phyloP scores from a whole-genome alignment of 371 early-diverging fungal genomes.

The Rhizopus sp. region DNA sequence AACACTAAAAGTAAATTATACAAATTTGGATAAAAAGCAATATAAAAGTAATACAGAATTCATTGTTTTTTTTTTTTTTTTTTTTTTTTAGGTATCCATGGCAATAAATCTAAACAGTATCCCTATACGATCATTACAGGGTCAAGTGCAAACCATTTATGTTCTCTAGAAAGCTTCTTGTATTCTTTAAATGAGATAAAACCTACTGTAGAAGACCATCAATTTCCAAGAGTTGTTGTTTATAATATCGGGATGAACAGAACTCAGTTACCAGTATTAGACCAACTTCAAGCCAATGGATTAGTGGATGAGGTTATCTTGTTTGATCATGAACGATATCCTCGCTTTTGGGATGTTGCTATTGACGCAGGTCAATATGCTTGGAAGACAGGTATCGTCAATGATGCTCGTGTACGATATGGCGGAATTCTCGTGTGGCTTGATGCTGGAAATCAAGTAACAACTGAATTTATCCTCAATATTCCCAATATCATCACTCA shows the following conservation, averaged over 20 bases:
- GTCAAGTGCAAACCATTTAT: constrained; percentile 59
- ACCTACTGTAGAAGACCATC: constrained; percentile 13
- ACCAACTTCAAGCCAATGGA: constrained; percentile 26
- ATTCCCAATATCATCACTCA: constrained; percentile 38
- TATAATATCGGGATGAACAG: constrained; percentile 40
- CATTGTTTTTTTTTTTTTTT: not conserved
- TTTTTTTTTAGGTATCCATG: not conserved
- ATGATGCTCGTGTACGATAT: constrained; percentile 46
- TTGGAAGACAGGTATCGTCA: constrained; percentile 61
- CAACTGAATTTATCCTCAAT: constrained; percentile 42
- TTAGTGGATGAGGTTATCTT: constrained; percentile 39
- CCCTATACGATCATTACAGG: constrained; percentile 58
- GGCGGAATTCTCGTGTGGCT: constrained; percentile 56
- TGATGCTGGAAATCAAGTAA: constrained; percentile 54
- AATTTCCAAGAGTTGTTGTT: constrained; percentile 38
- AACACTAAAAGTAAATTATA: not conserved
- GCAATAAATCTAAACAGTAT: constrained; percentile 14
- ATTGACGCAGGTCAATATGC: constrained; percentile 56
- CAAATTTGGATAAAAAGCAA: constrained; percentile 1
- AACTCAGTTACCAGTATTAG: constrained; percentile 28
- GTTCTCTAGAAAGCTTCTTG: constrained; percentile 54
- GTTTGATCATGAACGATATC: constrained; percentile 50
- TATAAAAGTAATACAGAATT: not conserved
- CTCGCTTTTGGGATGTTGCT: constrained; percentile 55
- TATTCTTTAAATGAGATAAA: constrained; percentile 45